Evolutionary conservation across 176 grass and related monocot species (phyloP).

Genomic region (maize (Zea mays)): DNA sequence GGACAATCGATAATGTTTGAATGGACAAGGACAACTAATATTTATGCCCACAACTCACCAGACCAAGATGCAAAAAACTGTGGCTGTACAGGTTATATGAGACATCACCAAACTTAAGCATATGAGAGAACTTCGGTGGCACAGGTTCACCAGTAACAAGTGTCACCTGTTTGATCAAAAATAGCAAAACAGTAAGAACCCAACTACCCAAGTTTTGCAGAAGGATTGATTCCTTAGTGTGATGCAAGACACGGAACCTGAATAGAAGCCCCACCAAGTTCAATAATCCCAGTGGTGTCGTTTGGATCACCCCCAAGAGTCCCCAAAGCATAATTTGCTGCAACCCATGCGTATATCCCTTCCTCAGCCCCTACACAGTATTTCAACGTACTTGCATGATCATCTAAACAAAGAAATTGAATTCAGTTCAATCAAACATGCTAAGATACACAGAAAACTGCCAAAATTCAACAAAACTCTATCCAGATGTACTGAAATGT

Average conservation of each 20-base stretch:
- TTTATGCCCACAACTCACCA: constrained; percentile 49
- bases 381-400: constrained; percentile 29
- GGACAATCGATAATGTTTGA: neutral
- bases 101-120: constrained; percentile 61
- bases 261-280: constrained; percentile 88
- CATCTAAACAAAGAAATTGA: neutral
- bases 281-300: constrained; percentile 77
- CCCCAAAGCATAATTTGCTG: constrained; percentile 78
- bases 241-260: constrained; percentile 57
- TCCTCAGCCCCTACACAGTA: constrained; percentile 67
- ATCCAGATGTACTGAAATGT: constrained; percentile 15
- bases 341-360: constrained; percentile 91
- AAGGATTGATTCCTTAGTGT: constrained; percentile 10
- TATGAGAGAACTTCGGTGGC: constrained; percentile 55
- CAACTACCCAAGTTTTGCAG: neutral
- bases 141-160: constrained; percentile 65
- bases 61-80: constrained; percentile 90
- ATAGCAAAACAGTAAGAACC: constrained; percentile 22
- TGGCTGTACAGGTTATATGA: constrained; percentile 86
- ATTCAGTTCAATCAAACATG: neutral
- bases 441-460: neutral
- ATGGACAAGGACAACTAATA: constrained; percentile 8
- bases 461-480: neutral
- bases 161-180: constrained; percentile 52
- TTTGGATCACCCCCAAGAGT: constrained; percentile 55